Percentiles rank a stretch among this genome's conserved stretches.
These are phyloP conservation scores for Vitis amurensis DNA, from an alignment of 164 flowering plant genomes.

Conservation along the genomic window DNA sequence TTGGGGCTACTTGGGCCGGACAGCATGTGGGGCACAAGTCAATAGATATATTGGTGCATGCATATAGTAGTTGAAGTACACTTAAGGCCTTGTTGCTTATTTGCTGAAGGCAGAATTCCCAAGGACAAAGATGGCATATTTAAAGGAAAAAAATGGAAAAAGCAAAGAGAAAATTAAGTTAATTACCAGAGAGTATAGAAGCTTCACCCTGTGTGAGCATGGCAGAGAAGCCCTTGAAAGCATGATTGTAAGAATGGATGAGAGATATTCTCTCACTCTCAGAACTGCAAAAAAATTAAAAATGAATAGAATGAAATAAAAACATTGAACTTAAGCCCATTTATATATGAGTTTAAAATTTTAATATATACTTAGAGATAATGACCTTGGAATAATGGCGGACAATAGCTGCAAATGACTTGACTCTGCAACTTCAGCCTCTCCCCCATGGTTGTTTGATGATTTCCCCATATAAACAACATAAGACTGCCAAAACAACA, in stretches of 20 bases:
- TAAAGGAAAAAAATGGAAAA: neutral
- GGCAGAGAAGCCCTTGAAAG: conserved; percentile 82
- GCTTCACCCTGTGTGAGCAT: conserved; percentile 82
- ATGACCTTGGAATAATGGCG: conserved; percentile 65
- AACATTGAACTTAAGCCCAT: neutral
- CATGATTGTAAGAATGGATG: conserved; percentile 63
- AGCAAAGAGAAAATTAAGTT: neutral
- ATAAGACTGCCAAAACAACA: conserved; percentile 45
- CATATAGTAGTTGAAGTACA: too few relatives aligned
- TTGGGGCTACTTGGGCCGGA: too few relatives aligned
- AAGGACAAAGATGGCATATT: neutral
- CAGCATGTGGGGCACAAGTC: too few relatives aligned
- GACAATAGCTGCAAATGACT: conserved; percentile 54
- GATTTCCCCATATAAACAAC: conserved; percentile 84
- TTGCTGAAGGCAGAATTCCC: too few relatives aligned
- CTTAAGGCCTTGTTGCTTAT: too few relatives aligned
- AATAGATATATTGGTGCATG: too few relatives aligned
- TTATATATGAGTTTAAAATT: neutral
- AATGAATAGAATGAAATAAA: neutral
- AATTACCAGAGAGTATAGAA: conserved; percentile 55
- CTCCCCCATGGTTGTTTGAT: conserved; percentile 20
- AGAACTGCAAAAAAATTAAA: conserved; percentile 33
- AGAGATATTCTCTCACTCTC: conserved; percentile 49
- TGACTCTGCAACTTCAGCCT: conserved; percentile 29
- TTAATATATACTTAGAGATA: neutral